These are phyloP conservation scores for Penicillium ochrochloron DNA, from an alignment of 495 filamentous ascomycete species.

Conservation along the genomic window DNA sequence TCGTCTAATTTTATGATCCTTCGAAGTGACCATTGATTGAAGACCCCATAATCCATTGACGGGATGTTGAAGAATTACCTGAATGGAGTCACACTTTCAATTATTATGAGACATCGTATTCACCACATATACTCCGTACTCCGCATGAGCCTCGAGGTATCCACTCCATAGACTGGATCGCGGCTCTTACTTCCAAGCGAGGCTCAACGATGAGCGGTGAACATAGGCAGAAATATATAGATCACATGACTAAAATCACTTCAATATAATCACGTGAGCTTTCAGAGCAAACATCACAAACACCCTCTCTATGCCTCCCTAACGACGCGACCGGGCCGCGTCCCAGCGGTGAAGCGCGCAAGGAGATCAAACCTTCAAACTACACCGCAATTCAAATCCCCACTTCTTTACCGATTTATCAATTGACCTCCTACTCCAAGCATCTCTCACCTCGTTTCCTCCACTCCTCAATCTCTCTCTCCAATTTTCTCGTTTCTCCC, in stretches of 20 bases:
- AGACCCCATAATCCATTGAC: no score
- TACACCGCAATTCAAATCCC: conserved; percentile 30
- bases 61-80: not conserved
- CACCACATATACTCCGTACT: not conserved
- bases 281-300: conserved; percentile 22
- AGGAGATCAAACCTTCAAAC: conserved; percentile 12
- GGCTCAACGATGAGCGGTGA: not conserved
- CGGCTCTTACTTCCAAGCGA: conserved; percentile 8
- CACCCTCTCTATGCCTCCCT: not conserved
- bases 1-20: no score
- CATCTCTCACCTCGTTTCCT: not conserved
- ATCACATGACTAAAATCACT: not conserved
- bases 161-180: not conserved
- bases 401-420: not conserved
- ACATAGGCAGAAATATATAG: not conserved
- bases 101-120: not conserved
- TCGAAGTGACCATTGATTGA: no score
- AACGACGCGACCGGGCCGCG: conserved; percentile 35
- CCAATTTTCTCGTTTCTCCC: not conserved
- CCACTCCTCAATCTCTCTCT: not conserved
- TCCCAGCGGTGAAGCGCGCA: conserved; percentile 44
- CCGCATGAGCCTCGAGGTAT: not conserved
- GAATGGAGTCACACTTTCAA: not conserved
- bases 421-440: not conserved
- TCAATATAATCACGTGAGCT: not conserved